Base-by-base conservation (phyloP, 495 filamentous ascomycete species). In the Pyronema domesticum region DNA sequence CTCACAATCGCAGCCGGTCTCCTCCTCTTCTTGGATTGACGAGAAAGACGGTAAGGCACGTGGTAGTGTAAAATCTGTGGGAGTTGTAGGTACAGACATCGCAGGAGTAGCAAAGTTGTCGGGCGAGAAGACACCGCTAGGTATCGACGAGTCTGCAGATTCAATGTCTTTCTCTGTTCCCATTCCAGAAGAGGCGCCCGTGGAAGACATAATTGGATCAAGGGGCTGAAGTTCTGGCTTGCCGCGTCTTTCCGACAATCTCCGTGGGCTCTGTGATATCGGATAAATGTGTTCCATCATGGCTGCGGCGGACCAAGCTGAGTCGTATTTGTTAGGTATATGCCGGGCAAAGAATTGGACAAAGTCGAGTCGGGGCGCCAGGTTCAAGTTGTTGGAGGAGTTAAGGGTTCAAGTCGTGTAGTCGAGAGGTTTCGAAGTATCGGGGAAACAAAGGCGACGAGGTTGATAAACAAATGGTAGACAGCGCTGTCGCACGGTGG, bases 221-320 rank as follows among this genome's bases (percentile, higher is more conserved):
- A 65, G 53, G 39, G 56, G 62, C 39, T 65, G 63, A 43, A 65
- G 42, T 34, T 65, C 63, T 35, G 63, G 58, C 48, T 62, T 65
- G 37, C 63, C 63, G 9, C 63, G 63, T 13, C 63, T 56, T 35
- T 65, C 63, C 35, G 63, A 64, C 23, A 65, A 59, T 35, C 62
- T 55, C 51, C 57, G 59, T 15, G 61, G 61, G 45, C 55, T 58
- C 13, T 58, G 61, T 36, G 55, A 44, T 60, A 53, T 58, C 39
- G 61, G 54, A 42, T 62, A 58, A 2, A 35, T 35, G 30, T 35
- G 45, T 23, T 47, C 45, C 45, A 34, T 51, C 30, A n/a, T 51
- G 36, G 30, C n/a, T 51, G 23, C 13, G 48, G 30, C 18, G 48
- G 45, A 11, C 18, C 45, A 19, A 10, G 23, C 23, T 34, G 17